phyloP scores from a whole-genome alignment of 805 yeast genomes.

The Grigorovia jiainica region DNA sequence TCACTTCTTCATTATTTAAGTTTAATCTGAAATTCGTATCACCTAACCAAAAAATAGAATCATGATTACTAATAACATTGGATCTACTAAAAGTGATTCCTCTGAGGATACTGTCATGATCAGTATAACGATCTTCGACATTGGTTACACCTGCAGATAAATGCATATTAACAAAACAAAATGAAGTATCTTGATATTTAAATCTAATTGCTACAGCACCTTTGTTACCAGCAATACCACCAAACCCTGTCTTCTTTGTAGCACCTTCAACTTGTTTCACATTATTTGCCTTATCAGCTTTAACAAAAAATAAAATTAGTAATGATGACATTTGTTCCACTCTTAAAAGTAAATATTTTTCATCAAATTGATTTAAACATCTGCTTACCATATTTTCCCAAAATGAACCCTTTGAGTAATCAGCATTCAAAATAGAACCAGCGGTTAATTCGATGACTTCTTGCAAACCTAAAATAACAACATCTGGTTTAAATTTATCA shows the following conservation, averaged over 20 bases:
- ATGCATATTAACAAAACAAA: conserved; percentile 84
- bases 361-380: conserved; percentile 49
- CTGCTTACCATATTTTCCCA: conserved; percentile 68
- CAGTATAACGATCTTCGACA: conserved; percentile 75
- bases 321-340: conserved; percentile 71
- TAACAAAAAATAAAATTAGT: conserved; percentile 54
- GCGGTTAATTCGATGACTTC: conserved; percentile 92
- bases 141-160: conserved; percentile 87
- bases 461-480: conserved; percentile 86
- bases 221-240: conserved; percentile 95
- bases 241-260: conserved; percentile 89
- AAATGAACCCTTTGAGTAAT: conserved; percentile 60
- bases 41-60: conserved; percentile 86
- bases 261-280: conserved; percentile 88
- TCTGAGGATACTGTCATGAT: conserved; percentile 62
- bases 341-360: conserved; percentile 53
- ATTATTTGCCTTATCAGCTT: conserved; percentile 34
- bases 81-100: conserved; percentile 78
- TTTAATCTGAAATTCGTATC: conserved; percentile 82
- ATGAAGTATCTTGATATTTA: conserved; percentile 66
- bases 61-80: conserved; percentile 69
- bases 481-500: conserved; percentile 51
- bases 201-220: conserved; percentile 94
- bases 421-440: conserved; percentile 80
- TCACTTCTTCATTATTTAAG: conserved; percentile 64